Conservation (phyloP, 2,329 filamentous ascomycete species). For the Dothideomycetes sp. region DNA sequence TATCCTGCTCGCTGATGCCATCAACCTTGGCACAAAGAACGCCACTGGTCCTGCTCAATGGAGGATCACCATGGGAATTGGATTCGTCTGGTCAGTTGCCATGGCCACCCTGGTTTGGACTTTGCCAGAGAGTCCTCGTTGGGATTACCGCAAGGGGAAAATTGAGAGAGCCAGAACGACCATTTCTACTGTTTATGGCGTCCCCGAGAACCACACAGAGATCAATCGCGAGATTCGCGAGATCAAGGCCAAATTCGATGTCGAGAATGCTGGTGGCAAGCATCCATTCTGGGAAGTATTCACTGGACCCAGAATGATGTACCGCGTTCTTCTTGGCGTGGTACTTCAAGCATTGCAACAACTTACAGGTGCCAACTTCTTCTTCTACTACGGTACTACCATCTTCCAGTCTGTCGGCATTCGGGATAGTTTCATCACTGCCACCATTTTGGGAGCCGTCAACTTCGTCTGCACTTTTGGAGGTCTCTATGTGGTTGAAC, state of each 20-base stretch:
- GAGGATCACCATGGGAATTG: conserved; percentile 55
- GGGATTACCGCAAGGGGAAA: conserved; percentile 49
- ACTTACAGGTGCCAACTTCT: conserved; percentile 59
- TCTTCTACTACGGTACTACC: conserved; percentile 45
- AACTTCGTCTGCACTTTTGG: conserved; percentile 41
- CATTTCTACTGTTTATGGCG: conserved; percentile 47
- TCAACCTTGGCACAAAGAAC: conserved; percentile 52
- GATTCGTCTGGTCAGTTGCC: conserved; percentile 47
- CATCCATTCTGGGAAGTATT: conserved; percentile 59
- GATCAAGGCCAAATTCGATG: conserved; percentile 47
- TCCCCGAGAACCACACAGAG: conserved; percentile 46
- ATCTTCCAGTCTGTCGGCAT: conserved; percentile 34
- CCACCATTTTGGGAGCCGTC: conserved; percentile 40
- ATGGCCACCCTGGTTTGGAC: conserved; percentile 46
- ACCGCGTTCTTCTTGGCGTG: conserved; percentile 55
- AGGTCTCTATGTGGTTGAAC: conserved; percentile 40
- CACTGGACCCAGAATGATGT: conserved; percentile 55
- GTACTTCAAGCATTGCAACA: conserved; percentile 57
- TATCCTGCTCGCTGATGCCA: conserved; percentile 45
- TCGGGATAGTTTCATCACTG: conserved; percentile 36
- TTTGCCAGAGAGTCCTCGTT: conserved; percentile 49
- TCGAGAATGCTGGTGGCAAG: conserved; percentile 40
- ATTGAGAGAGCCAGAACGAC: conserved; percentile 42
- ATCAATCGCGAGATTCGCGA: conserved; percentile 45
- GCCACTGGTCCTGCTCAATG: conserved; percentile 44